Conservation (phyloP, 345 rosid genomes). For the Carallia brachiata region DNA sequence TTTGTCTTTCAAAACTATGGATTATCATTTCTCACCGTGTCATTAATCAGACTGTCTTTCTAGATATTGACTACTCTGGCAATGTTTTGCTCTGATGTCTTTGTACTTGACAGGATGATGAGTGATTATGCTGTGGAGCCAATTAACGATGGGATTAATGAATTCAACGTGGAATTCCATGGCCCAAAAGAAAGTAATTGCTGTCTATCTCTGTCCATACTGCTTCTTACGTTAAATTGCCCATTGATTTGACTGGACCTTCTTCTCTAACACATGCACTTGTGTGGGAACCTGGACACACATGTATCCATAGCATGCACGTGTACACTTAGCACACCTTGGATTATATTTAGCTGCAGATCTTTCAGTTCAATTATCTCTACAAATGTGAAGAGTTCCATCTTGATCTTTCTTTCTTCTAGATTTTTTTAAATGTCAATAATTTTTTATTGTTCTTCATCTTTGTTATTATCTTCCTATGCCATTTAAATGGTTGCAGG, state of each 20-base stretch:
- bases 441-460: neutral
- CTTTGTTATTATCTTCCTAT: neutral
- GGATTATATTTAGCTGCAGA: neutral
- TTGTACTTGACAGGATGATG: constrained; percentile 48
- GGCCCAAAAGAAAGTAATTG: constrained; percentile 73
- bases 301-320: neutral
- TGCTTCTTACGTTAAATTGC: neutral
- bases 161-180: constrained; percentile 67
- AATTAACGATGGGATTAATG: constrained; percentile 66
- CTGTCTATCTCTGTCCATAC: neutral
- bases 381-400: neutral
- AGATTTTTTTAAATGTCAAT: too few relatives aligned
- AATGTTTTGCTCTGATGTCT: neutral
- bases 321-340: too few relatives aligned
- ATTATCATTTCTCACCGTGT: too few relatives aligned
- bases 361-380: neutral
- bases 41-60: neutral
- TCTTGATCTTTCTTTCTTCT: neutral
- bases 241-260: neutral
- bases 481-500: constrained; percentile 18
- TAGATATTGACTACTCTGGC: neutral
- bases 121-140: constrained; percentile 71
- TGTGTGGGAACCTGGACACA: too few relatives aligned
- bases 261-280: neutral
- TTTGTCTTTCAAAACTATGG: too few relatives aligned